Conservation (phyloP, 176 grass and related monocot genomes). For the Panicum miliaceum region DNA sequence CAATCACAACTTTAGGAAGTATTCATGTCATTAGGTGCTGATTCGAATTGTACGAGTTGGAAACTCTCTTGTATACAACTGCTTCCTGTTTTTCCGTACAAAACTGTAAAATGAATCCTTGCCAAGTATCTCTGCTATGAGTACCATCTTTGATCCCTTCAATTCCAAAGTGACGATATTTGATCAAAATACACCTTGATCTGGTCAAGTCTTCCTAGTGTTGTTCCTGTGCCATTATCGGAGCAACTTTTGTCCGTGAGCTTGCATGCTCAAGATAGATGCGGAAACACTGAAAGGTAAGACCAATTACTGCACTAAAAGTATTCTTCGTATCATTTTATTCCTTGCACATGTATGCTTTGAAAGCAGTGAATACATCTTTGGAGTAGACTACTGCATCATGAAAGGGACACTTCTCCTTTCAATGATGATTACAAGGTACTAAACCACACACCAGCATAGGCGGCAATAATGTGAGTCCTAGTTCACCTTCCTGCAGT, state of each 20-base stretch:
- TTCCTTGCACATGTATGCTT: slow-evolving; percentile 5
- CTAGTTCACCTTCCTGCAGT: slow-evolving; percentile 63
- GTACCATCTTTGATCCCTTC: not conserved
- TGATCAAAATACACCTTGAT: not conserved
- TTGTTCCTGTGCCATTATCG: not conserved
- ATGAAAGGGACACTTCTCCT: slow-evolving; percentile 25
- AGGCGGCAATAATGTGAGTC: not conserved
- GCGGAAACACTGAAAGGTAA: not conserved
- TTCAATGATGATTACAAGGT: slow-evolving; percentile 15
- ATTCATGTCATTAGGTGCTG: not conserved
- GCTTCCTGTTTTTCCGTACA: not conserved
- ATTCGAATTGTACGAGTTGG: not conserved
- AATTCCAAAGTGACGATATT: not conserved
- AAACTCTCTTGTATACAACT: slow-evolving; percentile 5
- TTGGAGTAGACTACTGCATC: not conserved
- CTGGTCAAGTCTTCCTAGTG: not conserved
- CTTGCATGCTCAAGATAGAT: not conserved
- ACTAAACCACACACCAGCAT: not conserved
- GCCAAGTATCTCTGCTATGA: not conserved
- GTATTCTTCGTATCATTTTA: slow-evolving; percentile 15
- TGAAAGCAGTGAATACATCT: not conserved
- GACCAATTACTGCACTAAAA: not conserved
- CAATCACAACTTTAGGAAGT: not conserved
- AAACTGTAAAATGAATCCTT: not conserved
- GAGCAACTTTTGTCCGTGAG: not conserved